phyloP scores from a whole-genome alignment of 192 early-diverging fungal species.

The Gorgonomyces haynaldii region DNA sequence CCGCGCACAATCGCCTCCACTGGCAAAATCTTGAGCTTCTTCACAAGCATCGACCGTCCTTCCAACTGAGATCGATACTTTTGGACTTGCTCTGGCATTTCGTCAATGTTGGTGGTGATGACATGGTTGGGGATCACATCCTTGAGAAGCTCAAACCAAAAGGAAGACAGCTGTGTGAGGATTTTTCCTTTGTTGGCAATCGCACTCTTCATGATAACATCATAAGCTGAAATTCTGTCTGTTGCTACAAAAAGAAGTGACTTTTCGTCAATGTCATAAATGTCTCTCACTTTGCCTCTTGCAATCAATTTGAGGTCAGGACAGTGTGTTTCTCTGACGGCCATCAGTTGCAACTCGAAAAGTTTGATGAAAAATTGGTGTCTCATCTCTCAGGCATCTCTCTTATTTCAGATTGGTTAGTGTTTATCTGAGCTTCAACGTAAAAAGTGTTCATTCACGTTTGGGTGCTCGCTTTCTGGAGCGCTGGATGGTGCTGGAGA shows the following conservation, averaged over 20 bases:
- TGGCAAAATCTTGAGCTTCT: conserved; percentile 80
- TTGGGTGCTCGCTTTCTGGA: no score
- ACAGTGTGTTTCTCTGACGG: no score
- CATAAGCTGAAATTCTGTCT: conserved; percentile 95
- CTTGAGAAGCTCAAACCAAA: conserved; percentile 88
- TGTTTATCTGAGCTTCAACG: background rate
- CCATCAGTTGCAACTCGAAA: no score
- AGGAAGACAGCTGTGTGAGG: conserved; percentile 84
- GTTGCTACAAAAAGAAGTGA: conserved; percentile 92
- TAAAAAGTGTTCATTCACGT: background rate
- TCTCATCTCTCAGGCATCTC: no score
- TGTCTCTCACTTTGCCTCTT: conserved; percentile 89
- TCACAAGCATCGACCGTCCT: conserved; percentile 84
- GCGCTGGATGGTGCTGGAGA: conserved; percentile 5
- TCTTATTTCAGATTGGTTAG: no score
- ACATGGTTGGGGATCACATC: conserved; percentile 92
- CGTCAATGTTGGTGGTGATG: conserved; percentile 83
- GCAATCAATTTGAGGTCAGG: conserved; percentile 88
- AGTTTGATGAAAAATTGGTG: no score
- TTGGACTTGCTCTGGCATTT: conserved; percentile 80
- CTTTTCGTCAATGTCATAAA: conserved; percentile 83
- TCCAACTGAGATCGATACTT: conserved; percentile 82
- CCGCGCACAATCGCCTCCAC: conserved; percentile 98
- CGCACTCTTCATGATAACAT: conserved; percentile 95
- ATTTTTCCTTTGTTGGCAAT: conserved; percentile 96